phyloP scores from a whole-genome alignment of 2,329 filamentous ascomycete genomes.

The Botryotinia convoluta region DNA sequence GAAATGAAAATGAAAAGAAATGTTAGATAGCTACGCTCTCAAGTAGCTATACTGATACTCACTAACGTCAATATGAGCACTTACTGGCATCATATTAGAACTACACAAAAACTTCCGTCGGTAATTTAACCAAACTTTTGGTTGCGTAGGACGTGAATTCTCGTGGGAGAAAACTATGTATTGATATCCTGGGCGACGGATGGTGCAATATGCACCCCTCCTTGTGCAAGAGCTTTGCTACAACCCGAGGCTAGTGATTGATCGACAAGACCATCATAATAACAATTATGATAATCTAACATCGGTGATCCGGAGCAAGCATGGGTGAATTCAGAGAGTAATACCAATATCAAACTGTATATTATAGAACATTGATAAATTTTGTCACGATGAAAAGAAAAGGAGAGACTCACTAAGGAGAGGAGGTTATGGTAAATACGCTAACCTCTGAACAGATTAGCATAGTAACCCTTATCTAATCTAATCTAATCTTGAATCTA shows the following conservation, averaged over 20 bases:
- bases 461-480: neutral
- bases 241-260: neutral
- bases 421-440: too few relatives aligned
- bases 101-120: neutral
- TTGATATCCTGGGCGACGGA: slow-evolving; percentile 9
- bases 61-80: neutral
- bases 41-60: neutral
- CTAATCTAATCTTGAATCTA: neutral
- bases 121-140: neutral
- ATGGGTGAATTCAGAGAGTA: neutral
- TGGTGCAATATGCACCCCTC: slow-evolving; percentile 19
- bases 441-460: neutral
- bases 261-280: neutral
- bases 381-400: neutral
- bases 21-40: neutral
- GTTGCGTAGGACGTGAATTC: neutral
- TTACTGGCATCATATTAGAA: neutral
- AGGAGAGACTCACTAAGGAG: neutral
- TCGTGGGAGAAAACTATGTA: neutral
- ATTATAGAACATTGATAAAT: neutral
- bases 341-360: neutral
- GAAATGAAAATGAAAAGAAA: neutral
- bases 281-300: neutral
- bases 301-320: neutral
- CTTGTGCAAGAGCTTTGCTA: slow-evolving; percentile 12